A percentile compares a stretch with the other conserved stretches of the same genome.
These are phyloP conservation scores for Rauvolfia tetraphylla DNA, from an alignment of 257 asterid genomes.

Conservation along the genomic window DNA sequence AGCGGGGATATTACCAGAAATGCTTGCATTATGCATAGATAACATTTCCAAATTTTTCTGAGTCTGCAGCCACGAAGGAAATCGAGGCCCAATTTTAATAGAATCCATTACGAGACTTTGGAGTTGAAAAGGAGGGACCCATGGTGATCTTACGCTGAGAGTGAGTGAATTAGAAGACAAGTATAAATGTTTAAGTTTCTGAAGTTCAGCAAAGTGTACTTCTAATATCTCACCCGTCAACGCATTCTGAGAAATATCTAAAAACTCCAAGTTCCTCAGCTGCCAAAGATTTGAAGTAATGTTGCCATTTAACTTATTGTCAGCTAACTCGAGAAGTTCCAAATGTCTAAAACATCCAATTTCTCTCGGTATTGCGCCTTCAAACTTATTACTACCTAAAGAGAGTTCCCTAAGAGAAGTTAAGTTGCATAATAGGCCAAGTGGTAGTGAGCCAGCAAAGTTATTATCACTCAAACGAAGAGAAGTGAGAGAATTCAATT, in stretches of 20 bases:
- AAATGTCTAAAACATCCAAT: not conserved
- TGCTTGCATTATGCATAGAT: conserved; percentile 12
- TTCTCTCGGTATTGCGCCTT: not conserved
- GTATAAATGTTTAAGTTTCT: not conserved
- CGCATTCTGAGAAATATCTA: no score
- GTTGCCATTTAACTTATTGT: not conserved
- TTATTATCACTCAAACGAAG: no score
- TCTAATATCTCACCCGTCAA: no score
- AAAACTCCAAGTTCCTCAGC: no score
- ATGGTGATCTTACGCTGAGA: conserved; percentile 13
- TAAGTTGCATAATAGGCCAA: no score
- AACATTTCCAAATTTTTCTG: conserved; percentile 1
- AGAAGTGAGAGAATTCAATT: no score
- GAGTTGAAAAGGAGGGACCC: conserved; percentile 30
- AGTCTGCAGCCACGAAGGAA: conserved; percentile 21
- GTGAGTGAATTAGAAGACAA: conserved; percentile 10
- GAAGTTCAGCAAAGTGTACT: no score
- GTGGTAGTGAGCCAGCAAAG: no score
- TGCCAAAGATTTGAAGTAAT: no score
- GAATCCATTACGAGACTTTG: not conserved
- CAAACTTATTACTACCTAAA: no score
- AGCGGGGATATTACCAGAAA: not conserved
- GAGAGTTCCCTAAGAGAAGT: no score
- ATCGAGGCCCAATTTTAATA: conserved; percentile 10
- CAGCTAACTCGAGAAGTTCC: not conserved